Evolutionary conservation across 306 rosid genomes (phyloP).

Genomic region (Vicia villosa): DNA sequence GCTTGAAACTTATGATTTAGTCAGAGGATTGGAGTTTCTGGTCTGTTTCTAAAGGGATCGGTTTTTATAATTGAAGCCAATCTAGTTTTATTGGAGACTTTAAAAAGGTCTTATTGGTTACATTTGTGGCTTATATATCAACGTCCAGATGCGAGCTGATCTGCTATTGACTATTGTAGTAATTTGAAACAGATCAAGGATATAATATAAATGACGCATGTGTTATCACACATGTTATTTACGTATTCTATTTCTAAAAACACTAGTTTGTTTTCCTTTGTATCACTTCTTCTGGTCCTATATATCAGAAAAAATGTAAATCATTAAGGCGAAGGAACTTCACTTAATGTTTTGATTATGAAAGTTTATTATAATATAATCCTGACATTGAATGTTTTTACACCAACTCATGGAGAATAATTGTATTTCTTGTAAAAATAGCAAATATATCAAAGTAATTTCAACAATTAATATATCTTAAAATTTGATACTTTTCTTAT

Average conservation of each 20-base stretch:
- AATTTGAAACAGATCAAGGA: conserved; percentile 19
- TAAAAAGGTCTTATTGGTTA: conserved; percentile 16
- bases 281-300: neutral
- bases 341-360: neutral
- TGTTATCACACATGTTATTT: neutral
- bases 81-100: conserved; percentile 4
- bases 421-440: neutral
- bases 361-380: neutral
- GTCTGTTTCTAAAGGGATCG: neutral
- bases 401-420: neutral
- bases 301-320: neutral
- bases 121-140: conserved; percentile 24
- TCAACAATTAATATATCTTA: neutral
- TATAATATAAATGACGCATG: conserved; percentile 1
- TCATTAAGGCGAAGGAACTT: neutral
- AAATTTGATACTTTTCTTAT: neutral
- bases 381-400: neutral
- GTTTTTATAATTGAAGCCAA: conserved; percentile 29
- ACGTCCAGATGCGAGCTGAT: conserved; percentile 16
- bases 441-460: conserved; percentile 1
- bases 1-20: conserved; percentile 28
- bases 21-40: conserved; percentile 19
- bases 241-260: neutral
- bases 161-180: conserved; percentile 26
- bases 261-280: neutral